These are phyloP conservation scores for Apiospora malaysiana DNA, from an alignment of 2,329 filamentous ascomycete species.

Conservation along the genomic window DNA sequence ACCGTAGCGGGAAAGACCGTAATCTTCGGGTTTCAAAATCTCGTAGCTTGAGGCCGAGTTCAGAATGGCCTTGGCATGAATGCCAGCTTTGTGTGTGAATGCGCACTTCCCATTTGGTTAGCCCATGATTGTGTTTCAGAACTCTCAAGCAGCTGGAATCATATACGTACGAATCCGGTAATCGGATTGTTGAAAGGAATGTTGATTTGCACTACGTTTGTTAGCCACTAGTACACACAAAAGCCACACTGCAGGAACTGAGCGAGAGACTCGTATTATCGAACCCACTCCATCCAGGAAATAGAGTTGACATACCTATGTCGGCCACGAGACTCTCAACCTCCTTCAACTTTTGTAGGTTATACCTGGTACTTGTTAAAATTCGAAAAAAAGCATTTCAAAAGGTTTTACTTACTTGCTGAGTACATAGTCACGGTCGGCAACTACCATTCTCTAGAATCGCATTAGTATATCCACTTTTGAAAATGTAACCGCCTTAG, in stretches of 20 bases:
- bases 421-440: conserved; percentile 82
- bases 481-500: background rate
- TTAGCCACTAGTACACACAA: too few relatives aligned
- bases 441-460: conserved; percentile 72
- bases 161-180: conserved; percentile 61
- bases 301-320: conserved; percentile 8
- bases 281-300: too few relatives aligned
- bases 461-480: background rate
- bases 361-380: conserved; percentile 26
- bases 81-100: conserved; percentile 74
- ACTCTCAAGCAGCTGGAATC: background rate
- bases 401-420: conserved; percentile 55
- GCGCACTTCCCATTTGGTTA: conserved; percentile 46
- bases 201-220: conserved; percentile 71
- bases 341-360: conserved; percentile 31
- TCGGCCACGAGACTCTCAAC: conserved; percentile 31
- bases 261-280: too few relatives aligned
- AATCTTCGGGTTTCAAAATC: conserved; percentile 85
- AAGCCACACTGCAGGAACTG: too few relatives aligned
- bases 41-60: conserved; percentile 85
- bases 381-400: too few relatives aligned
- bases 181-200: conserved; percentile 81
- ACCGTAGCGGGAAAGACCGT: conserved; percentile 71
- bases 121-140: too few relatives aligned
- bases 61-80: conserved; percentile 76